phyloP scores from a whole-genome alignment of 352 stramenopile genomes.

The Phytophthora brassicae region DNA sequence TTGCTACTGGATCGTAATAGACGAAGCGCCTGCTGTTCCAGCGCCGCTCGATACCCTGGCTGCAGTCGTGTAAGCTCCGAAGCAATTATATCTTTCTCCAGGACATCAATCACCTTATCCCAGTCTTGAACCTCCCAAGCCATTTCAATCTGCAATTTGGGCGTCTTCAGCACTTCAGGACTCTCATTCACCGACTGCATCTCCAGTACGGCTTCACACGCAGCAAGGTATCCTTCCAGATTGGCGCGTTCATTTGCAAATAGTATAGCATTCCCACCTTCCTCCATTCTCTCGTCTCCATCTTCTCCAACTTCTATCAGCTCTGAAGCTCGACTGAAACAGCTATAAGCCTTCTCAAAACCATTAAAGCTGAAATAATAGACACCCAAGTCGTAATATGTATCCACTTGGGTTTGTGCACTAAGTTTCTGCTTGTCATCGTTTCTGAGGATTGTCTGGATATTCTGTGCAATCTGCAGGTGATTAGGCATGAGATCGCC shows the following conservation, averaged over 20 bases:
- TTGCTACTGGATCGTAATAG: constrained; percentile 39
- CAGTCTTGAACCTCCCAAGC: constrained; percentile 53
- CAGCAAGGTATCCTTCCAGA: constrained; percentile 72
- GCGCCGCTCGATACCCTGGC: constrained; percentile 34
- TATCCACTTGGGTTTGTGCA: constrained; percentile 51
- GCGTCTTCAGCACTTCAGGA: constrained; percentile 33
- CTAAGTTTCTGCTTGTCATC: constrained; percentile 47
- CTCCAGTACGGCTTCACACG: constrained; percentile 68
- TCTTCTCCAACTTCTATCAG: constrained; percentile 46
- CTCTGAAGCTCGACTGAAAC: constrained; percentile 64
- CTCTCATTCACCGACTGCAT: constrained; percentile 40
- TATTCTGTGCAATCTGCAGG: constrained; percentile 62
- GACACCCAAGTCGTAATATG: constrained; percentile 64
- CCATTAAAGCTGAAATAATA: constrained; percentile 82
- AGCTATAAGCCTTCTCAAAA: constrained; percentile 77
- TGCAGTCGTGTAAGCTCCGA: constrained; percentile 38
- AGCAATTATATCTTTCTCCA: constrained; percentile 48
- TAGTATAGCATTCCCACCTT: constrained; percentile 13
- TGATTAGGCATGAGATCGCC: constrained; percentile 60
- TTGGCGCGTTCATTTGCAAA: constrained; percentile 30
- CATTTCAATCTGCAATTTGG: constrained; percentile 44
- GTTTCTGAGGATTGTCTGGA: constrained; percentile 52
- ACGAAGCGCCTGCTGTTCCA: constrained; percentile 56
- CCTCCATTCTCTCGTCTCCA: constrained; percentile 17
- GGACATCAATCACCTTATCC: constrained; percentile 47